phyloP scores from a whole-genome alignment of 2,329 filamentous ascomycete species.

The Tympanopsis confertula region DNA sequence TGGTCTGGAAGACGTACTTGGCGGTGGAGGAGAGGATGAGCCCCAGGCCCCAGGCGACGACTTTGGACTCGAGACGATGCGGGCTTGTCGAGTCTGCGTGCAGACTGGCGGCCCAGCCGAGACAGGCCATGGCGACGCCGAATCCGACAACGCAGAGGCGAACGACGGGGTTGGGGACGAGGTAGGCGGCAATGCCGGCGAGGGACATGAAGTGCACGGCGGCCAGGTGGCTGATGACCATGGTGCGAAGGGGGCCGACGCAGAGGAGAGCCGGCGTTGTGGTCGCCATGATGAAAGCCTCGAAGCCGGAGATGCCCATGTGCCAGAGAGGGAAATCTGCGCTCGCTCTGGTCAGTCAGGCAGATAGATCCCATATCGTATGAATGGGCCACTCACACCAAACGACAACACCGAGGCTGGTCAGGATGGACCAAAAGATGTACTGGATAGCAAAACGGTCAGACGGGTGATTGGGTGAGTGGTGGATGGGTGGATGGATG shows the following conservation, averaged over 20 bases:
- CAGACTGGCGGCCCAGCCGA: constrained; percentile 76
- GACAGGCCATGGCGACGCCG: constrained; percentile 66
- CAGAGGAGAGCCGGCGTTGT: constrained; percentile 70
- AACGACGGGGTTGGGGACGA: constrained; percentile 58
- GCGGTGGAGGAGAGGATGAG: constrained; percentile 75
- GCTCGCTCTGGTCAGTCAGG: constrained; percentile 5
- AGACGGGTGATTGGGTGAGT: constrained; percentile 7
- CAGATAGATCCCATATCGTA: background rate
- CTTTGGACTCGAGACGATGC: constrained; percentile 66
- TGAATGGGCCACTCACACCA: constrained; percentile 64
- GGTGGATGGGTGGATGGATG: background rate
- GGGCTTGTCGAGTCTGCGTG: constrained; percentile 67
- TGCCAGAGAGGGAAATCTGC: constrained; percentile 91
- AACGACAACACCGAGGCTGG: constrained; percentile 74
- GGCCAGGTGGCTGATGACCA: constrained; percentile 59
- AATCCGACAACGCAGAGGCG: constrained; percentile 76
- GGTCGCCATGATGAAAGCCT: constrained; percentile 76
- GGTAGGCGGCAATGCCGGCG: constrained; percentile 67
- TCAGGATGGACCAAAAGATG: constrained; percentile 90
- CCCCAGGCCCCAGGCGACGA: constrained; percentile 71
- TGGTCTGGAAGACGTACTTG: constrained; percentile 88
- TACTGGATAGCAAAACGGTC: constrained; percentile 39
- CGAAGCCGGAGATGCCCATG: constrained; percentile 97
- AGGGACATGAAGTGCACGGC: constrained; percentile 68
- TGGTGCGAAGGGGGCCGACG: constrained; percentile 54